Base-by-base conservation (phyloP, 1,139 yeast genomes). In the Candida pseudoviswanathii region DNA sequence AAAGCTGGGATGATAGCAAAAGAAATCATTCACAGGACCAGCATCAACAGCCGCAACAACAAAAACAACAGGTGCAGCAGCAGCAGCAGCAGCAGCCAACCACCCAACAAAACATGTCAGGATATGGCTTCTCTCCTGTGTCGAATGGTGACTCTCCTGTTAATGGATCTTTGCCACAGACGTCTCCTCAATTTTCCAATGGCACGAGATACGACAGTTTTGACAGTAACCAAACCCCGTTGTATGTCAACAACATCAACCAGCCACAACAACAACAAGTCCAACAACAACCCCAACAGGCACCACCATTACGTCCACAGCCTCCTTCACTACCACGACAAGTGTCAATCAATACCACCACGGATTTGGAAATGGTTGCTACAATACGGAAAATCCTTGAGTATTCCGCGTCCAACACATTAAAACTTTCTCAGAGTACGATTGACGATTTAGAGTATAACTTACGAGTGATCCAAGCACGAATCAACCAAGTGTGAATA, bases 361-460 rank as follows among this genome's bases (percentile, higher is more conserved):
- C 25, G 25, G 65, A 64, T 41, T 51, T 48, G 38, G 71, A 67
- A 29, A 46, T 68, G 37, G 54, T 57, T 16, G 50, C 54, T 4
- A 54, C 60, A 50, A 55, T 71, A 29, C 52, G 52, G 3, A 60
- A 56, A 39, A 47, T 70, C 7, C 49, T 68, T 27, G 67, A 65
- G 40, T 48, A 46, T 43, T 65, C 67, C 4, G 52, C 64, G 21
- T 48, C 58, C 4, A 61, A 62, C 37, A 51, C 49, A 5, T 45
- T 68, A 7, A 61, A 59, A 43, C 58, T 70, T 4, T 63, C 70
- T 1, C 56, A 55, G 41, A 53, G 55, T 26, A 68, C 75, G 2
- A 50, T 67, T 11, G 58, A 60, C 34, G 75, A 71, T 48, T 62
- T 71, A 37, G 62, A 60, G 42, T 46, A 54, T 24, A 66, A 63